These are phyloP conservation scores for Cicer pinnatifidum DNA, from an alignment of 306 rosid species.

Conservation along the genomic window DNA sequence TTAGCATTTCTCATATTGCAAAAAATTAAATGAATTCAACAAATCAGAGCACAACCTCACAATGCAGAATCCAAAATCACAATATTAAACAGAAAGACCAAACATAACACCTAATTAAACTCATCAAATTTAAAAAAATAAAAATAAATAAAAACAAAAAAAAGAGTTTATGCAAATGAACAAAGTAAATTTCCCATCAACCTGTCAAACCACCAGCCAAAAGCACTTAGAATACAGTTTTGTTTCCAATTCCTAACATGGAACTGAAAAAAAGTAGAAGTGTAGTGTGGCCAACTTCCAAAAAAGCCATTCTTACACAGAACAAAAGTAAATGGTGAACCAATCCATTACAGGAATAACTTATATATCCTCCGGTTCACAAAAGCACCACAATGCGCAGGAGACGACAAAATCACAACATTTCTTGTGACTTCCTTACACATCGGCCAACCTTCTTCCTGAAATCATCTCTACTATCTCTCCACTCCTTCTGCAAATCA, in stretches of 20 bases:
- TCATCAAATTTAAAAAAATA: constrained; percentile 36
- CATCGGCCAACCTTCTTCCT: constrained; percentile 93
- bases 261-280: constrained; percentile 49
- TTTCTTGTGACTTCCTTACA: constrained; percentile 90
- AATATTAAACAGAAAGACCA: constrained; percentile 34
- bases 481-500: constrained; percentile 89
- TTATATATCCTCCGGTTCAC: constrained; percentile 53
- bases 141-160: constrained; percentile 9
- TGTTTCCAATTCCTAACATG: constrained; percentile 51
- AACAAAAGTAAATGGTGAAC: constrained; percentile 49
- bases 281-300: constrained; percentile 52
- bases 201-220: constrained; percentile 55
- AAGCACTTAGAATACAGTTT: constrained; percentile 61
- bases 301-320: constrained; percentile 60
- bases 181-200: constrained; percentile 50
- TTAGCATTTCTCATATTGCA: background rate
- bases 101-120: constrained; percentile 30
- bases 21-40: background rate
- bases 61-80: constrained; percentile 29
- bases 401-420: constrained; percentile 56
- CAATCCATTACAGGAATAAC: constrained; percentile 47
- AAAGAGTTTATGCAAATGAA: constrained; percentile 42
- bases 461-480: constrained; percentile 93
- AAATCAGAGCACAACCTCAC: constrained; percentile 9
- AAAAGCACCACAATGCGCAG: constrained; percentile 38